These are phyloP conservation scores for Psidium guajava DNA, from an alignment of 345 rosid species.

Conservation along the genomic window DNA sequence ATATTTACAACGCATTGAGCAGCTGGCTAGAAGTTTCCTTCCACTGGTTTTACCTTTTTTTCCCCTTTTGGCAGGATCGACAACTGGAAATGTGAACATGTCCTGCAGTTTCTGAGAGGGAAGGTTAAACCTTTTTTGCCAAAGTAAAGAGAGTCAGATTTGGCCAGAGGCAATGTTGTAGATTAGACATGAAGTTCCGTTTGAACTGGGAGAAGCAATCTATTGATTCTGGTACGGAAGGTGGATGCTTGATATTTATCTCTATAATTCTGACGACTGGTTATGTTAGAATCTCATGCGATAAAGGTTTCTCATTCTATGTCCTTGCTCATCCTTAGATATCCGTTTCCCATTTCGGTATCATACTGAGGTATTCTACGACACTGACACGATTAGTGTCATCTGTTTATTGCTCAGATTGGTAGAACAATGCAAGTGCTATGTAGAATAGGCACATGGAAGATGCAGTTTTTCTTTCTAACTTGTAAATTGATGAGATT, in stretches of 20 bases:
- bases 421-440: too few relatives aligned
- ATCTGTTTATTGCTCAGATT: too few relatives aligned
- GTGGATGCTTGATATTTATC: neutral
- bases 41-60: neutral
- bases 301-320: too few relatives aligned
- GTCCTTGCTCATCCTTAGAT: neutral
- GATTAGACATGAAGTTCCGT: neutral
- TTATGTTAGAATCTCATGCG: neutral
- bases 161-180: neutral
- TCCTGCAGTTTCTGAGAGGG: slow-evolving; percentile 66
- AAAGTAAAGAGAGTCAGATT: slow-evolving; percentile 1
- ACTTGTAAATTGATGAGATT: too few relatives aligned
- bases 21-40: neutral
- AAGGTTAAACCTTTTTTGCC: slow-evolving; percentile 53
- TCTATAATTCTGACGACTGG: neutral
- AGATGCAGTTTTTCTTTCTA: too few relatives aligned
- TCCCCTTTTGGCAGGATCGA: slow-evolving; percentile 63
- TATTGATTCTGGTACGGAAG: neutral
- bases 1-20: neutral
- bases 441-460: too few relatives aligned
- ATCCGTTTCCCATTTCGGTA: neutral
- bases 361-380: neutral
- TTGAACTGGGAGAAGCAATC: neutral
- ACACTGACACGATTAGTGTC: too few relatives aligned
- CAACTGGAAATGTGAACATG: slow-evolving; percentile 95